Evolutionary conservation across 2,329 filamentous ascomycete species (phyloP), one percentile per base, ranked within the genome.

Genomic region (Ceratocystis ficicola): DNA sequence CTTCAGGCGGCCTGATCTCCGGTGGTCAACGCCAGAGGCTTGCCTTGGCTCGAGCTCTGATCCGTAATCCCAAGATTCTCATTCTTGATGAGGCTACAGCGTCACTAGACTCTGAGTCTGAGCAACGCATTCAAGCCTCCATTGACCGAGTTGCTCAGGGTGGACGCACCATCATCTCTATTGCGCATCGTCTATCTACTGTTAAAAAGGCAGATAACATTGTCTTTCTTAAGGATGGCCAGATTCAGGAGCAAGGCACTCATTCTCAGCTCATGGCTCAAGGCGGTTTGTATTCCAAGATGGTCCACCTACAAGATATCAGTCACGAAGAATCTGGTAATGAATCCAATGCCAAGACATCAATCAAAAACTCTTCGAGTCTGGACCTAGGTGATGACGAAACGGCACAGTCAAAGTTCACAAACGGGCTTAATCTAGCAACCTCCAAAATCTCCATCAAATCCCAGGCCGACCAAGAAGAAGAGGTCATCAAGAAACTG

Each of bases 141-240:
- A 74, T 83, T 17, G 76, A 79, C 69, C 70, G 73, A 64, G 74
- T 81, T 69, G 71, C 77, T 1, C 76, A 78, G 65, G 79, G 80
- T 64, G 55, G 55, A 7, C 78, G 86, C 28, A 88, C 86, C 0
- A 84, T 86, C 0, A 83, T 89, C 65, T 79, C 84, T 17, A 86
- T 89, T 68, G 85, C 86, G 0, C 84, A 86, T 72, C 76, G 83
- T 1, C 74, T 86, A 1, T 83, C 81, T 0, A 86, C 83, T 0
- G 83, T 86, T 68, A 81, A 80, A 70, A 79, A 83, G 64, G 86
- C 86, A 0, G 83, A 89, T 70, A 81, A 83, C 68, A 88, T 89
- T 66, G 77, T 88, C 22, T 86, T 89, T 20, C 78, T 88, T 72
- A 78, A 82, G 15, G 76, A 80, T 65, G 86, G 86, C 0, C 73